Base-by-base conservation (phyloP, 2,329 filamentous ascomycete genomes). In the Metarhizium sp. region DNA sequence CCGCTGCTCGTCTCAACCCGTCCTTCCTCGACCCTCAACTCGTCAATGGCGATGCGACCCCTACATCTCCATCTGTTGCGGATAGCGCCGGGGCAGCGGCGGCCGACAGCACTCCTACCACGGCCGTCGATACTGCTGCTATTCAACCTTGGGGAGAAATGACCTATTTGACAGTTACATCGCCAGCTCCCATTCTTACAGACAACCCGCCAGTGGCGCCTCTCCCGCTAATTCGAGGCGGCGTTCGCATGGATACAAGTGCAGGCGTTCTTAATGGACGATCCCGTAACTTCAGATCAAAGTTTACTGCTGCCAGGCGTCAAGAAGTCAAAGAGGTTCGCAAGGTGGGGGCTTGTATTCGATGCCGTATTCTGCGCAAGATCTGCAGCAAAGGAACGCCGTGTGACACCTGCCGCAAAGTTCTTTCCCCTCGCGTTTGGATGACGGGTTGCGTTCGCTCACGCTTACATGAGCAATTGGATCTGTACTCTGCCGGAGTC, bases 251-350 rank as follows among this genome's bases (percentile, higher is more conserved):
- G 71, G 76, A 81, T 56, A 75, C 73, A 3, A 69, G 68, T 32
- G 71, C 74, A 51, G 63, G 67, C 2, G 61, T 66, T 1, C 66
- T 74, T 2, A 75, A 80, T 49, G 77, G 78, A 11, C 75, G 74
- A 53, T 71, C 76, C 2, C 76, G 77, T 16, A 76, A 84, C 61
- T 75, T 77, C 7, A 77, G 82, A 10, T 79, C 80, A 4, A 74
- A 79, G 8, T 86, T 86, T 60, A 79, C 77, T 20, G 73, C 79
- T 5, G 71, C 71, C 1, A 75, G 84, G n/a, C 75, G 84, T 25
- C 84, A 81, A 63, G 80, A 86, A 62, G 83, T 87, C 2, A 81
- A 85, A 60, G 80, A 82, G 59, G 80, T 86, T 25, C 78, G 84
- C 29, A 82, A 83, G 61, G 77, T 83, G 40, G 84, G 84, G 6